Evolutionary conservation across 768 basidiomycete genomes (phyloP), one percentile per base, ranked within the genome.

Genomic region (Termitomyces sp.): DNA sequence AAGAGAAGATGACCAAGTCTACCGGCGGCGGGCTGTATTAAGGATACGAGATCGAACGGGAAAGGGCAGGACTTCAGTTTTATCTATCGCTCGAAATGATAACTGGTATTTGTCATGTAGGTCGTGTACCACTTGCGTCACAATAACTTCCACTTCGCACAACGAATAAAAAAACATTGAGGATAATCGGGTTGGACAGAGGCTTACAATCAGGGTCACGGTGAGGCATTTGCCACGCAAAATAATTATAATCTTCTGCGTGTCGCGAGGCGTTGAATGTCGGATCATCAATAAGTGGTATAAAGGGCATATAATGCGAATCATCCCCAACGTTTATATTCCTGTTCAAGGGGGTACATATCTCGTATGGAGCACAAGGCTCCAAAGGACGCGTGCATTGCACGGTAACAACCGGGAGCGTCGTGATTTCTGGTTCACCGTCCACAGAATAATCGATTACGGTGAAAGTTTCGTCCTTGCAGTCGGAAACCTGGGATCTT

Each of bases 231-330:
- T 83, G 77, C 88, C 89, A 90, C 0, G 77, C 76, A 52, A 84
- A 73, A 2, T 66, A 65, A 9, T 64, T 66, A 66, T 87, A 80
- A 5, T 79, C 73, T 14, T 64, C 53, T 2, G 70, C 63, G 61
- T 87, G 80, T 16, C 51, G 63, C 3, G 45, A 32, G 34, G 67
- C 70, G 50, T 82, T 62, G 61, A 90, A 91, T 0, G 47, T 63
- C 3, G 78, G 76, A 44, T 89, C 87, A 63, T 90, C 87, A 0
- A 81, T 75, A 53, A 82, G 82, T 2, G 87, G 87, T 6, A 88
- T 68, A 66, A 88, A 90, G 2, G 76, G 74, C 76, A 88, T 79
- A 22, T 71, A 68, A 58, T 77, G 73, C 6, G 82, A 71, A 57
- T 89, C 88, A 58, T 89, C 87, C 4, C 83, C 86, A 18, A 74